Evolutionary conservation across 1,284 basidiomycete species (phyloP).

Genomic region (Malassezia psittaci): DNA sequence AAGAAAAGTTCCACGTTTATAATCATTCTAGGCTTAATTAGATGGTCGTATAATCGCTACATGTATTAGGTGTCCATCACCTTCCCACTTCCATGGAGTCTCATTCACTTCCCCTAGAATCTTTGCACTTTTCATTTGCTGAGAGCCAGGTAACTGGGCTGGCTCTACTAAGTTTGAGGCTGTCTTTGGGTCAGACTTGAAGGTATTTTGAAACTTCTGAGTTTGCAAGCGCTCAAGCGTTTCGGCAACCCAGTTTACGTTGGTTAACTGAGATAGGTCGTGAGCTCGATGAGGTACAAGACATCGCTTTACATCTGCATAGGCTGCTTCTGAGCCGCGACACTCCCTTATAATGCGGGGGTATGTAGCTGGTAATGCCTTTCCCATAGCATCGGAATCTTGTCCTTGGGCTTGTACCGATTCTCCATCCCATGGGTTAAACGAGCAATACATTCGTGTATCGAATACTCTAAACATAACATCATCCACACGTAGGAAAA

Average conservation of each 20-base stretch:
- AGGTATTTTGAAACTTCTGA: neutral
- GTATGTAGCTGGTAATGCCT: neutral
- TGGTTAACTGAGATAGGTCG: slow-evolving; percentile 80
- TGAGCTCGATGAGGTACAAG: slow-evolving; percentile 60
- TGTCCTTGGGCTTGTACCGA: neutral
- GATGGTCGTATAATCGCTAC: slow-evolving; percentile 10
- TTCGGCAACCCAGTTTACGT: slow-evolving; percentile 73
- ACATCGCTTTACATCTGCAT: slow-evolving; percentile 67
- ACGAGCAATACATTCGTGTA: slow-evolving; percentile 79
- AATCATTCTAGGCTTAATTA: neutral
- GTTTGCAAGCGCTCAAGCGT: slow-evolving; percentile 52
- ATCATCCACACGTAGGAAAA: slow-evolving; percentile 87
- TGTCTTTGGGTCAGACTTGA: neutral
- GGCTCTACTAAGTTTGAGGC: neutral
- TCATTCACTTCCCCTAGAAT: slow-evolving; percentile 4
- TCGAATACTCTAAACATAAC: slow-evolving; percentile 87
- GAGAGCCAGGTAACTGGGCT: neutral
- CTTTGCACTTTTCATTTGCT: neutral
- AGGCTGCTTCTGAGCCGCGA: slow-evolving; percentile 79
- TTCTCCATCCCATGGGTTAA: slow-evolving; percentile 47
- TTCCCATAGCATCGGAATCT: neutral
- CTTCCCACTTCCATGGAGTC: slow-evolving; percentile 6
- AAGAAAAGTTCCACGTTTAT: slow-evolving; percentile 23
- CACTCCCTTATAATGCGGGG: slow-evolving; percentile 64
- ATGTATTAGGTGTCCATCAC: slow-evolving; percentile 11